Conservation (phyloP, 768 basidiomycete species). For the Boletus coccyginus region DNA sequence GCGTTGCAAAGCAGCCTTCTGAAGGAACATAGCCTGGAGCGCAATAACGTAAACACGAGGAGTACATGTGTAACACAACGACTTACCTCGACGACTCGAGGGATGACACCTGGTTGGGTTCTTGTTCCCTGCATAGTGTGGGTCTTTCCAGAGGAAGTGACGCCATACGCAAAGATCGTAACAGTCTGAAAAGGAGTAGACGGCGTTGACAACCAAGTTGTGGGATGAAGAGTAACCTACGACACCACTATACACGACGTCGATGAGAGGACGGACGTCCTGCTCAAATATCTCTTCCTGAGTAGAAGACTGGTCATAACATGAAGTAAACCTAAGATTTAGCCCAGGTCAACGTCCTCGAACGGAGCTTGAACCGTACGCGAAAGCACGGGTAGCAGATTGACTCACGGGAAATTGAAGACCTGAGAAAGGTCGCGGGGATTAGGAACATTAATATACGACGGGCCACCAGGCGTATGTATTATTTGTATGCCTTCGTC, state of each 20-base stretch:
- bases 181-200: constrained; percentile 51
- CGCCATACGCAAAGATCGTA: constrained; percentile 88
- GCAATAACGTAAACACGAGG: not conserved
- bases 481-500: constrained; percentile 59
- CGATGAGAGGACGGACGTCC: constrained; percentile 76
- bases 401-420: constrained; percentile 73
- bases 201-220: not conserved
- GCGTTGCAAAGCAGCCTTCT: constrained; percentile 37
- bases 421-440: constrained; percentile 65
- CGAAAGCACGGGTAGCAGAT: not conserved
- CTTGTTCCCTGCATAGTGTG: constrained; percentile 88
- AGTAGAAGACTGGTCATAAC: constrained; percentile 65
- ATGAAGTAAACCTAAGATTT: constrained; percentile 62
- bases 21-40: constrained; percentile 56
- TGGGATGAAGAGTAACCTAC: constrained; percentile 39
- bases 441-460: constrained; percentile 64
- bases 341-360: not conserved
- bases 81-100: constrained; percentile 69
- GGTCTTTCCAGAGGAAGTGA: constrained; percentile 89
- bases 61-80: not conserved
- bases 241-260: constrained; percentile 73
- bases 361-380: not conserved
- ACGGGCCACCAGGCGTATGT: constrained; percentile 40
- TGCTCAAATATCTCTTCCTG: constrained; percentile 77
- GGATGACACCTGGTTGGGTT: constrained; percentile 79